Evolutionary conservation across 306 rosid species (phyloP), one percentile per base, ranked within the genome.

Genomic region (Gynostemma pentaphyllum): DNA sequence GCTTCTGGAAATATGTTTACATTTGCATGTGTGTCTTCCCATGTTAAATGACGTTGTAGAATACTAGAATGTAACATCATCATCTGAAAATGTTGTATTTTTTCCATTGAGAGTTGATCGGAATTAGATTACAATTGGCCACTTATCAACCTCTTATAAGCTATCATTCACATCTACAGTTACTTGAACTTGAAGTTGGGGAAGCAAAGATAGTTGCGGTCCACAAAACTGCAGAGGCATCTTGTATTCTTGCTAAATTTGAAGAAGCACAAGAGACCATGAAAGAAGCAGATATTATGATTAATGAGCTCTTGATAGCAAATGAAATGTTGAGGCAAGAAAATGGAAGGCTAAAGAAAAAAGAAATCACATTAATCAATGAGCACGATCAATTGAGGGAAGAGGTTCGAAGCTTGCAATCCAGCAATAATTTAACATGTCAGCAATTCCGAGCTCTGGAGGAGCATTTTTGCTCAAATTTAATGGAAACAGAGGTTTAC

Each of bases 321-420:
- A 92, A 92, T 70, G 90, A 83, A 69, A 78, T 77, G 32, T 69
- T 80, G 91, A 91, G 84, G 86, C 82, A 82, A 45, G 90, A 88
- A 64, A 55, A 77, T 22, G 74, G 74, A 64, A 80, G 68, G 68
- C 68, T 80, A 74, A 75, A 75, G 76, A 75, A 72, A 64, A 64
- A 61, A 45, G 84, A 80, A 64, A 56, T 41, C 54, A 27, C 47
- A 11, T 77, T 83, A 55, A 74, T 59, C 48, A 74, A 68, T 67
- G 94, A 85, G 68, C 81, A 75, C 67, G 74, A 66, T 57, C 30
- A 13, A 50, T 67, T 91, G 73, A 57, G 66, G 49, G 66, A 69
- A 62, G 88, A 85, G 76, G 78, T 88, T 71, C 83, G 69, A 76
- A 82, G 81, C 72, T 71, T 85, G 77, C 78, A 85, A 69, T 47